Conservation (phyloP, 1,284 basidiomycete genomes). For the Xerocomus nothofagi region DNA sequence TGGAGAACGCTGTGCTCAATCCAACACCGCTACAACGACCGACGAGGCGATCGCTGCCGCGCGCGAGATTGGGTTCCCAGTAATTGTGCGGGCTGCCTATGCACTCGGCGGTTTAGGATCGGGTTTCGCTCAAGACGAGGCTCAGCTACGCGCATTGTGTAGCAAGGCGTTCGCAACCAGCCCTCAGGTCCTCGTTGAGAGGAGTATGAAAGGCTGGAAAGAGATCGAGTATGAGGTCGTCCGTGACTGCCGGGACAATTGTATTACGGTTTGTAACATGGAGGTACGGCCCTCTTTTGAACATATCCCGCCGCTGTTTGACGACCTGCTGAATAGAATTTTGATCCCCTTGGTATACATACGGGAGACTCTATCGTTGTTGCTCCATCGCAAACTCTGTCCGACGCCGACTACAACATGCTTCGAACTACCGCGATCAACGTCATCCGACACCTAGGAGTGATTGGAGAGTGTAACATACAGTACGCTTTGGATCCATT, state of each 20-base stretch:
- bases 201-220: constrained; percentile 99
- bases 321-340: constrained; percentile 65
- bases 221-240: constrained; percentile 99
- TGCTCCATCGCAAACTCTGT: constrained; percentile 96
- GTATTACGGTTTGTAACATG: constrained; percentile 99
- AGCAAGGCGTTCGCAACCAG: constrained; percentile 94
- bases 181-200: constrained; percentile 97
- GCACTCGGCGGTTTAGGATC: constrained; percentile 94
- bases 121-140: constrained; percentile 91
- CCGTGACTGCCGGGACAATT: constrained; percentile 96
- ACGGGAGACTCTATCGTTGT: constrained; percentile 99
- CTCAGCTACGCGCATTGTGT: constrained; percentile 85
- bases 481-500: constrained; percentile 97
- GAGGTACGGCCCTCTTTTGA: constrained; percentile 61
- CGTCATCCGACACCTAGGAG: constrained; percentile 95
- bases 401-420: constrained; percentile 99
- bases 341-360: constrained; percentile 97
- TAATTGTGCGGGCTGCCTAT: constrained; percentile 96
- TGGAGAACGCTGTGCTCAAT: constrained; percentile 92
- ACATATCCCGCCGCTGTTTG: not conserved
- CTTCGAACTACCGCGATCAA: constrained; percentile 97
- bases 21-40: constrained; percentile 78
- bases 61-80: constrained; percentile 87
- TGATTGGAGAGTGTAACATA: constrained; percentile 98
- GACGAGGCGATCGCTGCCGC: constrained; percentile 91